Evolutionary conservation across 495 filamentous ascomycete genomes (phyloP).

Genomic region (Pseudomonodictys pantanalensis): DNA sequence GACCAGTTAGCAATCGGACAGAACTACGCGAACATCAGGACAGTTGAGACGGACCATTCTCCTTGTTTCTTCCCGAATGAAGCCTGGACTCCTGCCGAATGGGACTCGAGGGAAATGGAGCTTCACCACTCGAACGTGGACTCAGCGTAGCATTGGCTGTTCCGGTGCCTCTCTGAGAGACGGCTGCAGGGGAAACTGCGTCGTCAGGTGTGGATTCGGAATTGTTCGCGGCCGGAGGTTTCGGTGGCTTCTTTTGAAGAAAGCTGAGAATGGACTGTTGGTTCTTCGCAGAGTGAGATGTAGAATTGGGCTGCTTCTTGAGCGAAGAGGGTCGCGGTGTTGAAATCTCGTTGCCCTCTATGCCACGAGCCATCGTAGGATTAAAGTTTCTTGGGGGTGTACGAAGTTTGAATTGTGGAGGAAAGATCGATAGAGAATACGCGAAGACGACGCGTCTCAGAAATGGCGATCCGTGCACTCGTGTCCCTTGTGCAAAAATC

Average conservation of each 20-base stretch:
- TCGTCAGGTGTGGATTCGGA: conserved; percentile 45
- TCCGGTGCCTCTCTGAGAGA: conserved; percentile 32
- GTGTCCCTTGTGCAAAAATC: too few species aligned
- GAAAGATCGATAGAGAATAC: neutral
- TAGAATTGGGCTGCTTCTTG: conserved; percentile 36
- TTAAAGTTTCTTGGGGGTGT: too few species aligned
- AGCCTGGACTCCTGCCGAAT: conserved; percentile 38
- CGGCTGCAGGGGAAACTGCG: conserved; percentile 29
- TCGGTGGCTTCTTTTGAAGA: conserved; percentile 66
- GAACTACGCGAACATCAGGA: conserved; percentile 44
- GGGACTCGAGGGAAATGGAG: conserved; percentile 55
- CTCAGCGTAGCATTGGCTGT: conserved; percentile 48
- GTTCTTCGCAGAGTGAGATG: conserved; percentile 54
- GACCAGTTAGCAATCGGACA: conserved; percentile 35
- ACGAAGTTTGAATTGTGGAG: neutral
- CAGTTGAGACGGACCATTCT: conserved; percentile 41
- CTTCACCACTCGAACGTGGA: conserved; percentile 80
- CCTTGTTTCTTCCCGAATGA: conserved; percentile 38
- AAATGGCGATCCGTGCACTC: too few species aligned
- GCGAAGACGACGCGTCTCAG: conserved; percentile 1
- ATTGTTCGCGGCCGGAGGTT: conserved; percentile 45
- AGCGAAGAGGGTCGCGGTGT: conserved; percentile 34
- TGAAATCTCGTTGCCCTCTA: conserved; percentile 46
- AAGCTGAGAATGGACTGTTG: conserved; percentile 83
- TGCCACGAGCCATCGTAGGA: conserved; percentile 40